Percentiles rank a stretch among this genome's conserved stretches.
phyloP scores from a whole-genome alignment of 225 moss, liverwort and hornwort genomes.

The Bryum argenteum region DNA sequence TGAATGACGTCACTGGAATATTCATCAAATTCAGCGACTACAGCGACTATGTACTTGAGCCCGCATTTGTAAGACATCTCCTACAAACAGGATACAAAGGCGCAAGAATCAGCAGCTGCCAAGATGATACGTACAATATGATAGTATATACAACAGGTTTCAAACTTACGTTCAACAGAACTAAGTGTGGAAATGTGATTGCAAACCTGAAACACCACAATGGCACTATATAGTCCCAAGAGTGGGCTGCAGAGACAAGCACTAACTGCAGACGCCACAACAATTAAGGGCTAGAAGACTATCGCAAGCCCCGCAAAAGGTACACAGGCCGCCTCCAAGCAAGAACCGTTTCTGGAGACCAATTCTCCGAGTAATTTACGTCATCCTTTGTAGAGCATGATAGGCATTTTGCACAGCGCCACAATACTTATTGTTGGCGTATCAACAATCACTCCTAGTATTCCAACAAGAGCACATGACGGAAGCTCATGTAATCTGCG shows the following conservation, averaged over 20 bases:
- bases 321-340: slow-evolving; percentile 84
- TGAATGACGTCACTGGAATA: slow-evolving; percentile 82
- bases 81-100: slow-evolving; percentile 50
- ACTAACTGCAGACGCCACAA: slow-evolving; percentile 54
- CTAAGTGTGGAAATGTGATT: slow-evolving; percentile 16
- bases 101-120: slow-evolving; percentile 20
- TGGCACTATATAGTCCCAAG: slow-evolving; percentile 80
- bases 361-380: slow-evolving; percentile 67
- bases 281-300: slow-evolving; percentile 79
- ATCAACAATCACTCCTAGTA: slow-evolving; percentile 69
- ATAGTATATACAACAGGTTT: background rate
- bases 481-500: slow-evolving; percentile 78
- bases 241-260: slow-evolving; percentile 68
- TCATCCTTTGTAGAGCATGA: slow-evolving; percentile 93
- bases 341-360: slow-evolving; percentile 71
- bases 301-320: slow-evolving; percentile 90
- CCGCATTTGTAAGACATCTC: slow-evolving; percentile 76
- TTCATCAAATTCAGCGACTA: slow-evolving; percentile 91
- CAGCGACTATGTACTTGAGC: slow-evolving; percentile 73
- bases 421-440: slow-evolving; percentile 60
- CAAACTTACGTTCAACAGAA: slow-evolving; percentile 2
- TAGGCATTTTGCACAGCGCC: slow-evolving; percentile 66
- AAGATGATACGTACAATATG: slow-evolving; percentile 4
- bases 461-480: slow-evolving; percentile 67
- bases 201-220: slow-evolving; percentile 85